These are phyloP conservation scores for Trichoderma aggressivum DNA, from an alignment of 2,329 filamentous ascomycete genomes.

Conservation along the genomic window DNA sequence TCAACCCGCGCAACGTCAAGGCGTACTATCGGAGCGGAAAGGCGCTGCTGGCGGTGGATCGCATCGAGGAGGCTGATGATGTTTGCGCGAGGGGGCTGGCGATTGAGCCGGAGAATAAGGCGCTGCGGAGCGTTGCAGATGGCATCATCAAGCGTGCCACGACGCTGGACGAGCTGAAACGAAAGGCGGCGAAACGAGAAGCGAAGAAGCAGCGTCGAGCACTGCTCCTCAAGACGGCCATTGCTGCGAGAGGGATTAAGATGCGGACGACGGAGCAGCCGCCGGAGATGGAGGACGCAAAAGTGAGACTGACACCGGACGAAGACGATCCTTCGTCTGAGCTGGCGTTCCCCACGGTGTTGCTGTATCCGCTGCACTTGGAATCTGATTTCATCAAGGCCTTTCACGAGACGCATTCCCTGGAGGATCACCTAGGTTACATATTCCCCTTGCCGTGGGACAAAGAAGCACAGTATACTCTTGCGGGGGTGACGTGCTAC, in stretches of 20 bases:
- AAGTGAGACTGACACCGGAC: slow-evolving; percentile 66
- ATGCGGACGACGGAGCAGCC: slow-evolving; percentile 64
- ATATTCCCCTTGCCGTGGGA: slow-evolving; percentile 92
- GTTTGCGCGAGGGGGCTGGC: slow-evolving; percentile 70
- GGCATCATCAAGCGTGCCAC: slow-evolving; percentile 62
- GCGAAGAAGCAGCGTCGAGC: slow-evolving; percentile 55
- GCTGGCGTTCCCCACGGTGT: slow-evolving; percentile 72
- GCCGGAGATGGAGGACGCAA: slow-evolving; percentile 85
- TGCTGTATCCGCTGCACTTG: slow-evolving; percentile 79
- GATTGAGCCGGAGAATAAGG: slow-evolving; percentile 66
- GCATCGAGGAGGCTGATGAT: slow-evolving; percentile 75
- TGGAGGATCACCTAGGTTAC: slow-evolving; percentile 77
- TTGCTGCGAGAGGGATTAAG: slow-evolving; percentile 67
- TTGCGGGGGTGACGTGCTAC: slow-evolving; percentile 73
- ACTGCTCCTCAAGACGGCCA: slow-evolving; percentile 60
- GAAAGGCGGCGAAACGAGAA: slow-evolving; percentile 53
- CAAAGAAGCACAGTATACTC: slow-evolving; percentile 59
- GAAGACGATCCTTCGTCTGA: slow-evolving; percentile 68
- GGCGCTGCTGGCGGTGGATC: slow-evolving; percentile 75
- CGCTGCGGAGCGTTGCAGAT: slow-evolving; percentile 58
- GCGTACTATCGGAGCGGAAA: slow-evolving; percentile 82
- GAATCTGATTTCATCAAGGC: slow-evolving; percentile 90
- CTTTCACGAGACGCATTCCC: slow-evolving; percentile 71
- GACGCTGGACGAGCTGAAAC: slow-evolving; percentile 52
- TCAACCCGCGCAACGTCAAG: slow-evolving; percentile 82